Evolutionary conservation across 257 asterid species (phyloP), one percentile per base, ranked within the genome.

Genomic region (Thymus quinquecostatus): DNA sequence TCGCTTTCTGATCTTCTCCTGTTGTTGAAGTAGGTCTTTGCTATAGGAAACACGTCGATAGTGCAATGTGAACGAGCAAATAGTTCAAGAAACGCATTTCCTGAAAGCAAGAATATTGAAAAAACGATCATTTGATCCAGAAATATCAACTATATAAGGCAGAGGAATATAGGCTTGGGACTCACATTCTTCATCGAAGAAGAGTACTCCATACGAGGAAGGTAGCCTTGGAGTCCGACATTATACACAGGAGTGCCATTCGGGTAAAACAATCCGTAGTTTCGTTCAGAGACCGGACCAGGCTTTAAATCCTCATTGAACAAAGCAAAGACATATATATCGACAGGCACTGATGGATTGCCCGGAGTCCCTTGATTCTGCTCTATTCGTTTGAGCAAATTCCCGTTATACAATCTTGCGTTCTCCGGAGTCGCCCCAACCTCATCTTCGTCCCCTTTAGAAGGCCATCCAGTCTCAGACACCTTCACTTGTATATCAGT

Each of bases 401-500:
- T 95, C 0, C 92, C 82, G 2, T 95, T 95, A 33, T 89, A 95
- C 11, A 84, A 32, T 43, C 84, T 88, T 62, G 99, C 99, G 43
- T 95, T 95, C 66, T 87, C 89, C 1, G 74, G 82, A 7, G 94
- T 86, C 0, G 99, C 98, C 75, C 98, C 99, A n/a, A 78, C 84
- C 85, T 95, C 99, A 27, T 78, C 54, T 0, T 78, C 63, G 32
- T 95, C 98, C 69, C 98, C 99, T 67, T 85, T 86, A 0, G 98
- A 95, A 0, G 99, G 98, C 99, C 99, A 95, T 0, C 99, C 99
- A 0, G 98, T 95, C 81, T 95, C 99, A 0, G 98, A 92, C 62
- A 95, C 89, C 64, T 88, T 83, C 14, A 92, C 96, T 41, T 63
- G 85, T 49, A 89, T 57, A 58, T 92, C 86, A 0, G 74, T 65